These are phyloP conservation scores for Globisporangium camurandrum DNA, from an alignment of 352 stramenopile genomes.

Conservation along the genomic window DNA sequence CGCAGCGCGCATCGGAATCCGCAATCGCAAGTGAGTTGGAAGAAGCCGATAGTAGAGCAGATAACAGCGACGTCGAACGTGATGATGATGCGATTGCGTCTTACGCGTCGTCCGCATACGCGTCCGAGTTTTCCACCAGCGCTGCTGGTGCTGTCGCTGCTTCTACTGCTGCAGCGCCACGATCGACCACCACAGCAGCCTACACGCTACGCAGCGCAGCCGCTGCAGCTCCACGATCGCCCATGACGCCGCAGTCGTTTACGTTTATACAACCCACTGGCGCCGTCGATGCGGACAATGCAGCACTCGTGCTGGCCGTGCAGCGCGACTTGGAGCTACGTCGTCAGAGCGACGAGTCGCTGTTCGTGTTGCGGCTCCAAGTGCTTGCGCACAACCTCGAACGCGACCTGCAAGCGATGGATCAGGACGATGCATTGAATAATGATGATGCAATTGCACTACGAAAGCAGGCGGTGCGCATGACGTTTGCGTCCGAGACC, in stretches of 20 bases:
- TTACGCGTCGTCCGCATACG: neutral
- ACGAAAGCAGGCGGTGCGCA: conserved; percentile 23
- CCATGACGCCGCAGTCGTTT: no score
- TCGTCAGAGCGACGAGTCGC: conserved; percentile 38
- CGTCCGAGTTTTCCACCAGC: neutral
- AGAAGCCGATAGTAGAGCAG: no score
- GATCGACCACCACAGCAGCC: neutral
- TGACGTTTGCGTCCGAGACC: conserved; percentile 41
- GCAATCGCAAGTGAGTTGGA: no score
- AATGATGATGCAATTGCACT: conserved; percentile 16
- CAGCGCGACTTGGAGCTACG: conserved; percentile 37
- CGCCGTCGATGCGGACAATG: neutral
- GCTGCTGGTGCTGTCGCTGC: no score
- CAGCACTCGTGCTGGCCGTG: conserved; percentile 19
- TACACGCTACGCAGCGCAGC: neutral
- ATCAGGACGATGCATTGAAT: conserved; percentile 7
- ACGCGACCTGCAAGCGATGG: conserved; percentile 20
- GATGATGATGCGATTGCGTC: neutral
- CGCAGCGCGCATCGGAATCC: no score
- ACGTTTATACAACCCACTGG: no score
- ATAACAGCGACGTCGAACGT: neutral
- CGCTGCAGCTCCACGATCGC: neutral
- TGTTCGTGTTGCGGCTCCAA: conserved; percentile 37
- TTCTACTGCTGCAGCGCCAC: neutral
- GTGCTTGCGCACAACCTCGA: conserved; percentile 31